Evolutionary conservation across 305 asterid species (phyloP).

Genomic region (Plantago rigida): DNA sequence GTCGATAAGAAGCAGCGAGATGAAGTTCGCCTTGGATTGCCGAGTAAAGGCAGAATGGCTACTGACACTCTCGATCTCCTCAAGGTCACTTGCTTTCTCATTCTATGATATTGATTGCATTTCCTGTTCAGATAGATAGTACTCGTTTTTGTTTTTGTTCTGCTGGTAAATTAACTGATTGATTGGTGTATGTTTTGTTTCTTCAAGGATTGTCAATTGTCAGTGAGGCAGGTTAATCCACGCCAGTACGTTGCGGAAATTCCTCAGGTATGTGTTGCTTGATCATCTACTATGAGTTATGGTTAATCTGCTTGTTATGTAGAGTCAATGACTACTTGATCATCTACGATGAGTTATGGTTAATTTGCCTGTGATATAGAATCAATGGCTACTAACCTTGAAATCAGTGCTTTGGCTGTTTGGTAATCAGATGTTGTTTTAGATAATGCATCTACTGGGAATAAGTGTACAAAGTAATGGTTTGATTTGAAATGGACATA

Average conservation of each 20-base stretch:
- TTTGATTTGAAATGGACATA: background rate
- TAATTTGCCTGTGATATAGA: too few species aligned
- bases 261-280: conserved; percentile 52
- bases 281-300: background rate
- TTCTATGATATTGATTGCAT: too few species aligned
- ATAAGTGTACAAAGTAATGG: background rate
- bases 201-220: conserved; percentile 70
- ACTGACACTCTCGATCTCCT: conserved; percentile 50
- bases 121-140: too few species aligned
- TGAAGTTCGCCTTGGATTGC: conserved; percentile 51
- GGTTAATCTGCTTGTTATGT: background rate
- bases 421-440: too few species aligned
- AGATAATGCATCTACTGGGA: too few species aligned
- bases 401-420: too few species aligned
- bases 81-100: conserved; percentile 28
- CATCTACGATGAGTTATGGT: too few species aligned
- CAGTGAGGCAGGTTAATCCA: conserved; percentile 84
- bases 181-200: background rate
- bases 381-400: too few species aligned
- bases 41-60: conserved; percentile 64
- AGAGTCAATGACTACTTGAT: too few species aligned
- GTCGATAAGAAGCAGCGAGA: conserved; percentile 40
- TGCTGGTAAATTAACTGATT: background rate
- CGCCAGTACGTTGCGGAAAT: conserved; percentile 81
- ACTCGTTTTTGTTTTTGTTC: background rate